Conservation (phyloP, 2,329 filamentous ascomycete species). For the Alternaria triticina region DNA sequence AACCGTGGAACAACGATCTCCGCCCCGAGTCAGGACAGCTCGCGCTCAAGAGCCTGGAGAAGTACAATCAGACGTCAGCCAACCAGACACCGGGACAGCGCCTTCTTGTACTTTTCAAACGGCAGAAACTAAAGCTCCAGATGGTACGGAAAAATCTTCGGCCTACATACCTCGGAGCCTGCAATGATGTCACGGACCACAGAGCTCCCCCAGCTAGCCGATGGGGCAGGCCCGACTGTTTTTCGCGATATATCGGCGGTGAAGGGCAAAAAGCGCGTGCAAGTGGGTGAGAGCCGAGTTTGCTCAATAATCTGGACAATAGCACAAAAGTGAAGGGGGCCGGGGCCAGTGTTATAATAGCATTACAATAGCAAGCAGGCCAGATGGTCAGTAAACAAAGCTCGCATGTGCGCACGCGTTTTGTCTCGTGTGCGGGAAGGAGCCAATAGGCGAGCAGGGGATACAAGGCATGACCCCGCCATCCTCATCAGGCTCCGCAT, state of each 20-base stretch:
- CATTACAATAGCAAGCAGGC: background rate
- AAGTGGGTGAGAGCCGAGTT: background rate
- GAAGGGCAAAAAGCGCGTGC: constrained; percentile 7
- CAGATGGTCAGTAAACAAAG: constrained; percentile 21
- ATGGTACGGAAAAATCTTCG: constrained; percentile 18
- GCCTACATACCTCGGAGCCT: constrained; percentile 32
- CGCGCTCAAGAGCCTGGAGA: constrained; percentile 5
- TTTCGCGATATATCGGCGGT: constrained; percentile 6
- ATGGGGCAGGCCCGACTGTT: constrained; percentile 16
- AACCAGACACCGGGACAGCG: constrained; percentile 4
- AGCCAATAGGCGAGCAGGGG: constrained; percentile 24
- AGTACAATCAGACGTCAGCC: constrained; percentile 5
- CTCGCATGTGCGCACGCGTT: constrained; percentile 30
- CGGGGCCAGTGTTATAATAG: background rate
- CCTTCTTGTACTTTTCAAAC: constrained; percentile 4
- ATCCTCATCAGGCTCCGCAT: constrained; percentile 1
- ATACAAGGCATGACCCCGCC: constrained; percentile 19
- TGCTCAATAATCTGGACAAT: background rate
- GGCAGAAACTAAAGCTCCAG: background rate
- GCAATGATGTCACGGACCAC: constrained; percentile 39
- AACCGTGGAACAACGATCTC: constrained; percentile 18
- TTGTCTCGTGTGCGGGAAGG: constrained; percentile 25
- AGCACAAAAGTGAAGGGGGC: background rate
- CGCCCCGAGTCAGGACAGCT: constrained; percentile 18
- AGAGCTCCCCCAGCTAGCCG: constrained; percentile 20